Percentiles rank a stretch among this genome's conserved stretches.
Conservation (phyloP, 805 yeast species). For the Nematodospora valgi region DNA sequence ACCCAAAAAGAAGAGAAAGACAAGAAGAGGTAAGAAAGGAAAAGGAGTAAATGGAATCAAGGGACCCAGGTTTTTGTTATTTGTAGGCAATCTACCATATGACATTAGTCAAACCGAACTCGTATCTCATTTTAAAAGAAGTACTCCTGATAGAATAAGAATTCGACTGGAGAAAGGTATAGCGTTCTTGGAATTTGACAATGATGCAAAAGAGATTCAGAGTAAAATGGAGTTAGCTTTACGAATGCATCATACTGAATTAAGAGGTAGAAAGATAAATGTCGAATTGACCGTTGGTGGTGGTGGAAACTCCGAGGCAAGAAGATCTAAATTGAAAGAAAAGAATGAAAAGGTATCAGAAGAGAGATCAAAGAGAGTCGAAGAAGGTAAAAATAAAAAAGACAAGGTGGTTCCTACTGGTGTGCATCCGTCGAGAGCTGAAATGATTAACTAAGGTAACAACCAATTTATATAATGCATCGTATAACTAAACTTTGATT, state of each 20-base stretch:
- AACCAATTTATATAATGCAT: neutral
- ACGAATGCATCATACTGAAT: slow-evolving; percentile 70
- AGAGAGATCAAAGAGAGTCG: slow-evolving; percentile 62
- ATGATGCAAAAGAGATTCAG: slow-evolving; percentile 58
- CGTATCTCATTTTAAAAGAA: slow-evolving; percentile 65
- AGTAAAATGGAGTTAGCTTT: slow-evolving; percentile 81
- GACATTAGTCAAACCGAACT: slow-evolving; percentile 61
- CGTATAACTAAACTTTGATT: neutral
- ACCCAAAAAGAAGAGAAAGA: slow-evolving; percentile 63
- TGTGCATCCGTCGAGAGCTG: slow-evolving; percentile 71
- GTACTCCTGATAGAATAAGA: slow-evolving; percentile 73
- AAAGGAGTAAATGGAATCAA: slow-evolving; percentile 46
- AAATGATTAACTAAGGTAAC: slow-evolving; percentile 30
- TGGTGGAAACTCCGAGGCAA: slow-evolving; percentile 79
- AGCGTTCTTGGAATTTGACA: slow-evolving; percentile 82
- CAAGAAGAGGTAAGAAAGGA: slow-evolving; percentile 76
- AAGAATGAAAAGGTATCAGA: slow-evolving; percentile 74
- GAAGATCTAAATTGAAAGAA: slow-evolving; percentile 64
- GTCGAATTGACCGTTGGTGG: slow-evolving; percentile 98
- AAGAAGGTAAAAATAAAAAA: slow-evolving; percentile 27
- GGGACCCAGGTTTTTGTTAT: slow-evolving; percentile 72
- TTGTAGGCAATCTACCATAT: slow-evolving; percentile 88
- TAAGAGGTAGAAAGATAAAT: slow-evolving; percentile 76
- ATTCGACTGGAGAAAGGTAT: slow-evolving; percentile 83
- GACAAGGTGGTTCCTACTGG: slow-evolving; percentile 7